Evolutionary conservation across 2,329 filamentous ascomycete genomes (phyloP).

Genomic region (Teratosphaeria gauchensis): DNA sequence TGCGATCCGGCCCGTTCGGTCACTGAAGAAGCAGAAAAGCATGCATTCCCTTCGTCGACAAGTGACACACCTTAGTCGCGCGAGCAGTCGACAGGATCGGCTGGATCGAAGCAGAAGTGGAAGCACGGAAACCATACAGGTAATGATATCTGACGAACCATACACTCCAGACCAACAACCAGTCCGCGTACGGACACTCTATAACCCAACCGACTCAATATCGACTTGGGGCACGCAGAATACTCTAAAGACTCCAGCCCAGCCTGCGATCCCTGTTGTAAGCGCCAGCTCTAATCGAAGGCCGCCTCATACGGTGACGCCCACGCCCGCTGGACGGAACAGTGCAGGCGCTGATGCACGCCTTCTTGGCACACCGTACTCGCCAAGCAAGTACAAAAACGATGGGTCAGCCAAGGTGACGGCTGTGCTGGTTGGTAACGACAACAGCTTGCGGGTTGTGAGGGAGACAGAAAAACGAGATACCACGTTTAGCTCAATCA

Average conservation of each 20-base stretch:
- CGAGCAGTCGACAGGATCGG: constrained; percentile 4
- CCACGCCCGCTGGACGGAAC: constrained; percentile 3
- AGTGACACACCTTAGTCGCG: constrained; percentile 9
- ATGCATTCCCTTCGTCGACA: constrained; percentile 23
- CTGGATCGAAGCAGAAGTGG: constrained; percentile 18
- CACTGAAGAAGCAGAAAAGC: constrained; percentile 21
- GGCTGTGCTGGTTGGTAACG: constrained; percentile 1
- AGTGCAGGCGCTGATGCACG: background rate
- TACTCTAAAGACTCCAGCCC: background rate
- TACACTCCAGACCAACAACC: constrained; percentile 11
- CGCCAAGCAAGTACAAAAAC: constrained; percentile 2
- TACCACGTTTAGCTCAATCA: constrained; percentile 33
- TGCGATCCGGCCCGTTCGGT: constrained; percentile 21
- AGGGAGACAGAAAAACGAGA: constrained; percentile 7
- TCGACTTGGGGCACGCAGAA: constrained; percentile 1
- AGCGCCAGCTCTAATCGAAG: constrained; percentile 4
- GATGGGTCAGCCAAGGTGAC: background rate
- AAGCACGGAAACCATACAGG: constrained; percentile 33
- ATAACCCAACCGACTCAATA: constrained; percentile 2
- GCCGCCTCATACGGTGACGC: constrained; percentile 4
- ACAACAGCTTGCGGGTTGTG: background rate
- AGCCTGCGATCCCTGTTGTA: background rate
- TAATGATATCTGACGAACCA: constrained; percentile 9
- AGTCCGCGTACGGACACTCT: background rate
- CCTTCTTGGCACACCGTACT: constrained; percentile 11